Evolutionary conservation across 257 asterid species (phyloP).

Genomic region (Jacaranda copaia): DNA sequence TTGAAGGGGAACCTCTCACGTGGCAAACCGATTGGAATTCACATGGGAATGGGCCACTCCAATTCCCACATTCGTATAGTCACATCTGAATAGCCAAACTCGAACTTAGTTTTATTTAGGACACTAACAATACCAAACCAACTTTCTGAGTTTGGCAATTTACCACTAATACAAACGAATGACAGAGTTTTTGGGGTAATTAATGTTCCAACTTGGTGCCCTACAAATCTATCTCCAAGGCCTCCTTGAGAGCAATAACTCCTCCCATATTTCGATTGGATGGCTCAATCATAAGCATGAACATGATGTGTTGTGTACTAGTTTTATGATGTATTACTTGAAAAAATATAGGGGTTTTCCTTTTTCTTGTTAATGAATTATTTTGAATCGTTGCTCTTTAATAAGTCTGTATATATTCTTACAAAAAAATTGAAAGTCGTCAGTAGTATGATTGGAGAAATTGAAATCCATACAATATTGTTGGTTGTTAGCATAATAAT

Average conservation of each 20-base stretch:
- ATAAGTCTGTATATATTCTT: background rate
- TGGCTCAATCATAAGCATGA: constrained; percentile 3
- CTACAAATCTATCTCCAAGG: background rate
- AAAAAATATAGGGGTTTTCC: background rate
- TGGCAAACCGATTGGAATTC: constrained; percentile 12
- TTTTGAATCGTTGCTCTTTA: background rate
- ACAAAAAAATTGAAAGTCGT: background rate
- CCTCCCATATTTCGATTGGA: background rate
- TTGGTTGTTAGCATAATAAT: too few species aligned
- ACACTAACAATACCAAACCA: background rate
- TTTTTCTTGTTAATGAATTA: background rate
- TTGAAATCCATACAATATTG: too few species aligned
- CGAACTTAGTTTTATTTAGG: background rate
- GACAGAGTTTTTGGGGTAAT: background rate
- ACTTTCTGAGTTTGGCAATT: background rate
- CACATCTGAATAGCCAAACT: background rate
- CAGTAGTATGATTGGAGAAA: background rate
- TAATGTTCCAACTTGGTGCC: background rate
- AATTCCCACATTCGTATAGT: background rate
- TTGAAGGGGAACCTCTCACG: constrained; percentile 14
- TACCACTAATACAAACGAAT: background rate
- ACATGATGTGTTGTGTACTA: background rate
- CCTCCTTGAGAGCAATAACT: background rate
- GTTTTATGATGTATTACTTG: background rate
- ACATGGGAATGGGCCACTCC: constrained; percentile 25